These are phyloP conservation scores for Gypsophila paniculata DNA, from an alignment of 179 eudicot genomes.

Conservation along the genomic window DNA sequence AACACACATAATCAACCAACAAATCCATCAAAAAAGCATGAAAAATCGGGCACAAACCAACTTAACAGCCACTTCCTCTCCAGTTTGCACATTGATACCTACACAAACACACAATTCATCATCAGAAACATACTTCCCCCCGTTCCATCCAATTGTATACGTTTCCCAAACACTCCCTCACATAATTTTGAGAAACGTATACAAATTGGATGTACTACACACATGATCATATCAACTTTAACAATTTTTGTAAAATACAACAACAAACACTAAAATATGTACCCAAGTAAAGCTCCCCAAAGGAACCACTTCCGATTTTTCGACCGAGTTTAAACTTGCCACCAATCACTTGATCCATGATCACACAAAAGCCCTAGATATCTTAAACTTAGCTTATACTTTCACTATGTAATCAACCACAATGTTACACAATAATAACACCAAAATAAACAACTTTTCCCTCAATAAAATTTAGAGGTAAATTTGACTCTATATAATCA, in stretches of 20 bases:
- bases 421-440: not conserved
- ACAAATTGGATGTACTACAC: not conserved
- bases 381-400: not conserved
- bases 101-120: constrained; percentile 20
- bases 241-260: not conserved
- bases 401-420: not conserved
- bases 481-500: constrained; percentile 14
- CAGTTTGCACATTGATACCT: constrained; percentile 87
- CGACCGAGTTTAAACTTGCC: constrained; percentile 90
- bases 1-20: constrained; percentile 1
- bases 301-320: constrained; percentile 94
- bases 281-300: constrained; percentile 93
- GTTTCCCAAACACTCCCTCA: no score
- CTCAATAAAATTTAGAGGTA: constrained; percentile 42
- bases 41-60: constrained; percentile 46
- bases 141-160: no score
- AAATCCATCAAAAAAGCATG: no score
- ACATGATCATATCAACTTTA: constrained; percentile 8
- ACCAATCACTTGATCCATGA: constrained; percentile 78
- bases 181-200: no score
- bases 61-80: constrained; percentile 89
- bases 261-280: not conserved
- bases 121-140: not conserved
- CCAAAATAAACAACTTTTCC: constrained; percentile 16
- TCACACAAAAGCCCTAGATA: constrained; percentile 18